Evolutionary conservation across 345 rosid species (phyloP).

Genomic region (Ricinus communis): DNA sequence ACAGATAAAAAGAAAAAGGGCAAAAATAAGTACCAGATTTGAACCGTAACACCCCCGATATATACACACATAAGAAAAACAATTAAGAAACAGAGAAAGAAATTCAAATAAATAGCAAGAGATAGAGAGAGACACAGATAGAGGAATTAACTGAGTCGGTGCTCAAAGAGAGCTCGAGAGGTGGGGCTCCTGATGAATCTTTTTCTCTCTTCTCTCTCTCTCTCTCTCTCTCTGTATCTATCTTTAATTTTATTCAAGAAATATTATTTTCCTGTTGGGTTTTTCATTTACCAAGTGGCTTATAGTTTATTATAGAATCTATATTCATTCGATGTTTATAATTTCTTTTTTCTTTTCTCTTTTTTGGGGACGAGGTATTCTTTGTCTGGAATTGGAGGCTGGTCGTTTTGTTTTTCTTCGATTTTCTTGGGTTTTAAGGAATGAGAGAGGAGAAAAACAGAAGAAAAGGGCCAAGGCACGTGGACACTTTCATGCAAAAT

Average conservation of each 20-base stretch:
- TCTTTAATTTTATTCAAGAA: background rate
- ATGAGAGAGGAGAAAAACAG: background rate
- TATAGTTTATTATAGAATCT: too few relatives aligned
- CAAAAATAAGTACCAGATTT: conserved; percentile 27
- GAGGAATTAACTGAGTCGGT: conserved; percentile 21
- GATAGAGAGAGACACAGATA: background rate
- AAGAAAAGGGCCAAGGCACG: conserved; percentile 32
- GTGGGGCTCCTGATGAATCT: conserved; percentile 21
- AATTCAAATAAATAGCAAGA: background rate
- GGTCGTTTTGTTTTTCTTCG: background rate
- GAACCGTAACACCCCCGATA: conserved; percentile 5
- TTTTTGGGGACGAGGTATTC: background rate
- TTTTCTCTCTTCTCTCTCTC: background rate
- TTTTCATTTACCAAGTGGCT: too few relatives aligned
- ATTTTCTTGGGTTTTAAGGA: background rate
- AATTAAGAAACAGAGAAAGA: background rate
- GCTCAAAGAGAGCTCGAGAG: conserved; percentile 19
- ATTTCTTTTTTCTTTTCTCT: background rate
- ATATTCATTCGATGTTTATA: too few relatives aligned
- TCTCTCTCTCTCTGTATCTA: background rate
- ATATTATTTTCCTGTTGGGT: conserved; percentile 5
- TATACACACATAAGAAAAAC: background rate
- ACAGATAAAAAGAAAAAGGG: background rate
- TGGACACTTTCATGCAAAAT: conserved; percentile 34
- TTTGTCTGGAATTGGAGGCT: background rate